A percentile compares a stretch with the other conserved stretches of the same genome.
Conservation (phyloP, 352 stramenopile genomes). For the Globisporangium middletonii region DNA sequence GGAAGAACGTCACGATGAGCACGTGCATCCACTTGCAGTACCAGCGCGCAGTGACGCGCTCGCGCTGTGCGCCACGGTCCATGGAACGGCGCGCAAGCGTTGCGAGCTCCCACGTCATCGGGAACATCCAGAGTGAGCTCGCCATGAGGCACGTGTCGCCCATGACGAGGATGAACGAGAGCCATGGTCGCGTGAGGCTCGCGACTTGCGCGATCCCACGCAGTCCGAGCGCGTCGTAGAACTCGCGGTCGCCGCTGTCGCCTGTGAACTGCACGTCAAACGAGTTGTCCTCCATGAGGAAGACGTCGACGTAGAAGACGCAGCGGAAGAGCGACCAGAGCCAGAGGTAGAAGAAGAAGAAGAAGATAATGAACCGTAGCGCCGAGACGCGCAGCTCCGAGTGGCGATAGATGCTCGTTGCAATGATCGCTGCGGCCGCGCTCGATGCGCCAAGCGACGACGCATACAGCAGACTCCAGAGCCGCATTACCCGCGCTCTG, state of each 20-base stretch:
- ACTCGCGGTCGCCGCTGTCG: constrained; percentile 12
- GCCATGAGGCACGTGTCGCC: constrained; percentile 33
- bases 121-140: constrained; percentile 44
- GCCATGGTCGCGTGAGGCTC: constrained; percentile 30
- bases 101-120: constrained; percentile 38
- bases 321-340: constrained; percentile 50
- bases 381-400: constrained; percentile 33
- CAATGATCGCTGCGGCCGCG: constrained; percentile 30
- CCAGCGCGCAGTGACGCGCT: constrained; percentile 15
- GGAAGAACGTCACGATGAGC: constrained; percentile 28
- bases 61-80: constrained; percentile 25
- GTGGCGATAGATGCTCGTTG: constrained; percentile 26
- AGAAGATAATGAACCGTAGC: constrained; percentile 45
- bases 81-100: constrained; percentile 33
- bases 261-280: constrained; percentile 9
- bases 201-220: constrained; percentile 28
- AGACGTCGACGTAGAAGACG: constrained; percentile 37
- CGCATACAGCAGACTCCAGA: constrained; percentile 44
- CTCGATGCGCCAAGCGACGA: constrained; percentile 31
- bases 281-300: constrained; percentile 16
- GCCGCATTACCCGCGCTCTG: constrained; percentile 10
- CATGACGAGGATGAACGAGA: constrained; percentile 34
- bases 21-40: constrained; percentile 35
- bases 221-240: constrained; percentile 35
- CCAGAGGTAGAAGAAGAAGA: constrained; percentile 57